These are phyloP conservation scores for Erythrobasidium yunnanense DNA, from an alignment of 768 basidiomycete species.

Conservation along the genomic window DNA sequence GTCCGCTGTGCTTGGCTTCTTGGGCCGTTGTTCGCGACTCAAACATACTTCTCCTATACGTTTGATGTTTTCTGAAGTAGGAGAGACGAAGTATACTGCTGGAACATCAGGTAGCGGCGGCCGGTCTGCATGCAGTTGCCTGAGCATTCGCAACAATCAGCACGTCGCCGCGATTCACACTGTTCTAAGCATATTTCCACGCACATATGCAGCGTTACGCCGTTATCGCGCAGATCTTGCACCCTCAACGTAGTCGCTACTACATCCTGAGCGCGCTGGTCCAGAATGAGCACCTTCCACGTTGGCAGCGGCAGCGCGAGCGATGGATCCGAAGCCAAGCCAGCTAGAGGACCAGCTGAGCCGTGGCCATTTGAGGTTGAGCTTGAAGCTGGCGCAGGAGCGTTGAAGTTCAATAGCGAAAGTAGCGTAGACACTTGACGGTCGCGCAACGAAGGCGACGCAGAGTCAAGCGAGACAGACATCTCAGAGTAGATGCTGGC, in stretches of 20 bases:
- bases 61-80: conserved; percentile 70
- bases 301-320: conserved; percentile 52
- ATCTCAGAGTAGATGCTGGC: neutral
- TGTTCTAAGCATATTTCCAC: conserved; percentile 38
- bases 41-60: conserved; percentile 62
- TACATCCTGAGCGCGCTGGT: conserved; percentile 91
- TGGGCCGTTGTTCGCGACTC: neutral
- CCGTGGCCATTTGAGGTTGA: conserved; percentile 18
- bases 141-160: conserved; percentile 39
- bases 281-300: conserved; percentile 92
- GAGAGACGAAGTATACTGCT: conserved; percentile 90
- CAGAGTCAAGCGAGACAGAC: too few relatives aligned
- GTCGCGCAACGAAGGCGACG: conserved; percentile 56
- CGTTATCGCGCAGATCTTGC: conserved; percentile 89
- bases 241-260: conserved; percentile 89
- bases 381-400: conserved; percentile 42
- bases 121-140: conserved; percentile 78
- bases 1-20: neutral
- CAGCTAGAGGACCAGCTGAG: conserved; percentile 33
- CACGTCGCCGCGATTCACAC: neutral
- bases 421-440: conserved; percentile 77
- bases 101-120: conserved; percentile 90
- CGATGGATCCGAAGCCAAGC: conserved; percentile 27
- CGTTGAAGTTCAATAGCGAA: conserved; percentile 74
- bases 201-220: conserved; percentile 95